Evolutionary conservation across 2,329 filamentous ascomycete genomes (phyloP), one percentile per base, ranked within the genome.

Genomic region (Fusarium tuaranense): DNA sequence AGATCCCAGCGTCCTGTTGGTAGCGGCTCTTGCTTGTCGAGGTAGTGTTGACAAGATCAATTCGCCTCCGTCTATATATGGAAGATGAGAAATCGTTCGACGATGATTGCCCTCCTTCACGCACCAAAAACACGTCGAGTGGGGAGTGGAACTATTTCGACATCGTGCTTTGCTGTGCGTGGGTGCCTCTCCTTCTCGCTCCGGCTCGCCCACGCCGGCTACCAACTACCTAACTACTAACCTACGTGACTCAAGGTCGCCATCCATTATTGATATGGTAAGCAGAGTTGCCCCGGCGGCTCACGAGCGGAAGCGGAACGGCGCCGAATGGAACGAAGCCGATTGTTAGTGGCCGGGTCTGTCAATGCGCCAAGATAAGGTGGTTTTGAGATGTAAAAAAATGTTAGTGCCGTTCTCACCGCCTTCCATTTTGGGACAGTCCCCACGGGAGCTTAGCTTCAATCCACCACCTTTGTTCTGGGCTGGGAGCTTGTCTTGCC

Each of bases 141-240:
- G 74, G 72, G 67, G 76, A 72, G 64, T 69, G 70, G 68, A 76
- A 75, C 76, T 67, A 74, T 76, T 71, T 74, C 66, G 63, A 71
- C 59, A 63, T 74, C 63, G 63, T 68, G 65, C 66, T 53, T 53
- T 53, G 48, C 48, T 53, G 48, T 53, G 48, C 48, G 48, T 32
- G 48, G 48, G 48, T 53, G 55, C 34, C 57, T 59, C 57, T 59
- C 57, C n/a, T 59, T 38, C 57, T 59, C 34, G 34, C 55, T 59
- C 55, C 55, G 34, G 32, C 55, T 27, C 51, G 25, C 48, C 48
- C 48, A 53, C 25, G 48, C 48, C 48, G 48, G 48, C 25, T 30
- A n/a, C 48, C n/a, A n/a, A 30, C 44, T 34, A 32, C 32, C 32
- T 32, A 32, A 30, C 25, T 30, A n/a, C 48, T 53, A 30, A 53